Base-by-base conservation (phyloP, 768 basidiomycete species). In the Panus rudis region DNA sequence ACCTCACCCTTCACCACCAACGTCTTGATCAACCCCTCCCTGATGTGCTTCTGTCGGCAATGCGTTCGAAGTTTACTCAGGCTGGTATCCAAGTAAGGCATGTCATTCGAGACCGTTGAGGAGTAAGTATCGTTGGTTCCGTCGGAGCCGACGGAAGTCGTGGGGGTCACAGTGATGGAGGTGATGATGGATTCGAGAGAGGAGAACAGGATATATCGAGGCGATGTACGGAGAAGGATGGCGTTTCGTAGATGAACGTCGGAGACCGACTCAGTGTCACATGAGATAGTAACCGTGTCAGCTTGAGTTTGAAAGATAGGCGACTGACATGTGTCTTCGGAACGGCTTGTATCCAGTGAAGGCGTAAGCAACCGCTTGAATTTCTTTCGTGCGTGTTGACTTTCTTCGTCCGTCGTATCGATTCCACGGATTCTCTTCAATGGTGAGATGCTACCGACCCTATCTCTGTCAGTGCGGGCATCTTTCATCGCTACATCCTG, bases 191-290 rank as follows among this genome's bases (percentile, higher is more conserved):
- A 70, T 24, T 65, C 64, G 45, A 79, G 70, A 27, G 73, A 73
- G 32, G 69, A 69, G 54, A 79, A 81, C 51, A 74, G 72, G 16
- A 79, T 61, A 33, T 59, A 63, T 6, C 59, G 46, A 1, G 74
- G 75, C 52, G 75, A 73, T 4, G 69, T 71, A 51, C 75, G 75
- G 12, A 81, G 69, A 34, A 79, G 63, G 57, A 76, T 72, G 10
- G 76, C 69, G 38, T 80, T 80, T 17, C 79, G 73, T 22, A 80
- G 62, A 51, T 78, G 74, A n/a, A 81, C 70, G 57, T 81, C 79
- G 1, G 65, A 63, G 1, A 69, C 67, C 0, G 67, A 69, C 58
- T 81, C 78, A 26, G 66, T 51, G 12, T 75, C 77, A 17, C 73
- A 62, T 39, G 74, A 68, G 28, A 79, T 58, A 51, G 37, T 42